Evolutionary conservation across 192 early-diverging fungal genomes (phyloP).

Genomic region (Backusella parvicylindrica): DNA sequence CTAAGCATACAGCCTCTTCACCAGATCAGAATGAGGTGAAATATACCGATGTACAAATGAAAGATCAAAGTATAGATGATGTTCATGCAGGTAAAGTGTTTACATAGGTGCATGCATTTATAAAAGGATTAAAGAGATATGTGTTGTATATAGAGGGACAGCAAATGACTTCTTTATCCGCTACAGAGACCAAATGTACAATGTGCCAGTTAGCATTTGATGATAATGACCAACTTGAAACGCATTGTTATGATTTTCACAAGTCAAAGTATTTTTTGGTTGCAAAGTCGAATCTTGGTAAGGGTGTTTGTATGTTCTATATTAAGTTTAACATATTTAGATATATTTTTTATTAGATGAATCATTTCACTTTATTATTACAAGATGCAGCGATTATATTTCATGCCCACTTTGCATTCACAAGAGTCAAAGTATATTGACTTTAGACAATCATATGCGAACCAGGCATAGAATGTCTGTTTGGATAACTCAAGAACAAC

Average conservation of each 20-base stretch:
- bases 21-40: too few relatives aligned
- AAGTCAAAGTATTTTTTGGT: neutral
- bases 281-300: neutral
- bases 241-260: neutral
- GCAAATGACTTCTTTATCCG: neutral
- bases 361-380: neutral
- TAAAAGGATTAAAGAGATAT: too few relatives aligned
- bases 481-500: neutral
- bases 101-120: neutral
- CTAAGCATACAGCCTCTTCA: too few relatives aligned
- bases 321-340: neutral
- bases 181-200: neutral
- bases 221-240: neutral
- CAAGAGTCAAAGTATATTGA: neutral
- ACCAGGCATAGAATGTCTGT: neutral
- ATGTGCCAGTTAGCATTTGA: neutral
- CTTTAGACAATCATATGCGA: neutral
- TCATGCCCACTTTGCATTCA: neutral
- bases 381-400: neutral
- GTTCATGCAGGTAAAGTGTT: neutral
- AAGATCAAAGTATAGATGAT: neutral
- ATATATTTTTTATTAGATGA: neutral
- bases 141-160: neutral
- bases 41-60: too few relatives aligned
- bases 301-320: neutral